phyloP scores from a whole-genome alignment of 352 stramenopile genomes.

The Phytophthora rubi region DNA sequence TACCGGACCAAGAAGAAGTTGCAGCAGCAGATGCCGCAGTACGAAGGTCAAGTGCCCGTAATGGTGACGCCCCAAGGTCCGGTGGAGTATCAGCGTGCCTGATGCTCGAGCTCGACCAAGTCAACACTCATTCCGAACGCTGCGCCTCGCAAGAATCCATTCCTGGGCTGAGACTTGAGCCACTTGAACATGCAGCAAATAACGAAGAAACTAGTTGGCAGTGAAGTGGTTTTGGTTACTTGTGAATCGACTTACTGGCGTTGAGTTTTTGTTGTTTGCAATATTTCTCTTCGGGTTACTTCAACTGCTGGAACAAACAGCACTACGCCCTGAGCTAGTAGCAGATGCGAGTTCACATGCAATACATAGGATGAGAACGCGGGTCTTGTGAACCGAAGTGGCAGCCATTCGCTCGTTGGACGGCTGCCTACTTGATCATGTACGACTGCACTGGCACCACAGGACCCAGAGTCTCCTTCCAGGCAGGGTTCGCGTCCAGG shows the following conservation, averaged over 20 bases:
- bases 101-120: conserved; percentile 1
- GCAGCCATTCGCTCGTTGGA: background rate
- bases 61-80: conserved; percentile 29
- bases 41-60: conserved; percentile 31
- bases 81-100: conserved; percentile 30
- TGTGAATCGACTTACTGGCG: background rate
- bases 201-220: too few relatives aligned
- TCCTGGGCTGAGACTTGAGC: background rate
- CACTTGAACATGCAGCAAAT: background rate
- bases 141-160: background rate
- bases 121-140: background rate
- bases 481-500: conserved; percentile 71
- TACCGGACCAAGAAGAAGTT: conserved; percentile 28
- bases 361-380: conserved; percentile 15
- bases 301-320: conserved; percentile 6
- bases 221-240: too few relatives aligned
- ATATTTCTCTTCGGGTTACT: conserved; percentile 13
- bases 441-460: conserved; percentile 41
- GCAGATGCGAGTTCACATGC: conserved; percentile 1
- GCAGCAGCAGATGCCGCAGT: conserved; percentile 19
- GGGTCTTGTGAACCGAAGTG: background rate
- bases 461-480: conserved; percentile 64
- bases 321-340: conserved; percentile 3
- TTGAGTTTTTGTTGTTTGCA: conserved; percentile 1
- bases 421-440: conserved; percentile 34